A percentile compares a stretch with the other conserved stretches of the same genome.
phyloP scores from a whole-genome alignment of 495 filamentous ascomycete species.

The Massariosphaeria phaeospora region DNA sequence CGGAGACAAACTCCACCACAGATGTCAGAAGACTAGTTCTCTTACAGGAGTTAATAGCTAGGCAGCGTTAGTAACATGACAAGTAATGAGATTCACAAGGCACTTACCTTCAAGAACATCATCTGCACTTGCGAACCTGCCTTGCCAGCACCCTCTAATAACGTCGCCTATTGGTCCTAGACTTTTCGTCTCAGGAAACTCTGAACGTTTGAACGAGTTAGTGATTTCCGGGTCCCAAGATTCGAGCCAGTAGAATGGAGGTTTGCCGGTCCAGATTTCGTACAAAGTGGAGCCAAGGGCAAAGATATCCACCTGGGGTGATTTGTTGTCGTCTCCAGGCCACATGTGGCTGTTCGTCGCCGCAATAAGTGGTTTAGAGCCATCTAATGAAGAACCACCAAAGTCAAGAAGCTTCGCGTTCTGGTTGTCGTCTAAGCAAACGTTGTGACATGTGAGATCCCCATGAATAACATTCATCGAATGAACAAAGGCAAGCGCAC shows the following conservation, averaged over 20 bases:
- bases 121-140: conserved; percentile 12
- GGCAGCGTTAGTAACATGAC: conserved; percentile 3
- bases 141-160: conserved; percentile 12
- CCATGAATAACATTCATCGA: conserved; percentile 30
- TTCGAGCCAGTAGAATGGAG: conserved; percentile 33
- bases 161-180: conserved; percentile 13
- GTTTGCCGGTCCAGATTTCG: conserved; percentile 33
- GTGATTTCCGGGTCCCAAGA: conserved; percentile 25
- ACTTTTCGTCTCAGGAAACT: conserved; percentile 12
- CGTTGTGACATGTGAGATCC: conserved; percentile 34
- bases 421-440: conserved; percentile 32
- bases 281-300: conserved; percentile 38
- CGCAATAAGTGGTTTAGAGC: conserved; percentile 21
- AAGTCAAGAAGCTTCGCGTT: conserved; percentile 37
- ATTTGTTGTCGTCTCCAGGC: conserved; percentile 16
- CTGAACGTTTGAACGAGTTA: not conserved
- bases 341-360: conserved; percentile 23
- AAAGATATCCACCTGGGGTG: conserved; percentile 34
- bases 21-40: conserved; percentile 2
- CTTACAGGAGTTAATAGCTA: not conserved
- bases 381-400: conserved; percentile 38
- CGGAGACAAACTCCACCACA: not conserved
- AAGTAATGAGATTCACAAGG: conserved; percentile 1
- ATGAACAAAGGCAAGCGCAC: conserved; percentile 23
- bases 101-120: conserved; percentile 8